phyloP scores from a whole-genome alignment of 805 yeast genomes.

The Pichia manshurica region DNA sequence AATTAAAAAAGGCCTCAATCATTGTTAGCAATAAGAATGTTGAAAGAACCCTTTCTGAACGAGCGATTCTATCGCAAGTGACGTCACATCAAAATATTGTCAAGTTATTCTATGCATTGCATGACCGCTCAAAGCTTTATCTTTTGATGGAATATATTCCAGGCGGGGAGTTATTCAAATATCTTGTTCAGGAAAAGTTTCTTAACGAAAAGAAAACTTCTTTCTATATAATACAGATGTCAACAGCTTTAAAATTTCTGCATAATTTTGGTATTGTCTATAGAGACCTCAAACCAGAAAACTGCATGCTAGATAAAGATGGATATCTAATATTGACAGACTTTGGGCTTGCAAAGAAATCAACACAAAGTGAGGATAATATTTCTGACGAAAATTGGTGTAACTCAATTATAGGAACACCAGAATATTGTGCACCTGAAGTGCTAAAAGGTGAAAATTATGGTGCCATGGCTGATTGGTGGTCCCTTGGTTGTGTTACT shows the following conservation, averaged over 20 bases:
- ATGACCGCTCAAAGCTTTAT: constrained; percentile 68
- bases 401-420: constrained; percentile 65
- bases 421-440: constrained; percentile 87
- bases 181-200: constrained; percentile 41
- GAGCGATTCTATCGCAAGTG: constrained; percentile 54
- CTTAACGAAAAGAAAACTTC: constrained; percentile 56
- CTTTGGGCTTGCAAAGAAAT: constrained; percentile 66
- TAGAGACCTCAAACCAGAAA: constrained; percentile 85
- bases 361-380: constrained; percentile 26
- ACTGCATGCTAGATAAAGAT: constrained; percentile 64
- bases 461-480: constrained; percentile 78
- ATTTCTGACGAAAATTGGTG: constrained; percentile 37
- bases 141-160: constrained; percentile 74
- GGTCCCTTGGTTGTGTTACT: constrained; percentile 79
- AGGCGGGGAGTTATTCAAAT: constrained; percentile 82
- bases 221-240: constrained; percentile 75
- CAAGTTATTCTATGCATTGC: constrained; percentile 75
- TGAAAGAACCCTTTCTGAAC: constrained; percentile 73
- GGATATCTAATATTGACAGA: constrained; percentile 83
- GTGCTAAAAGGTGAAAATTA: constrained; percentile 71
- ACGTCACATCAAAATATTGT: constrained; percentile 79
- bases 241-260: constrained; percentile 66
- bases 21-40: constrained; percentile 45
- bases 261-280: constrained; percentile 77
- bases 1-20: constrained; percentile 72